Conservation (phyloP, 306 rosid genomes). For the Lablab purpureus region DNA sequence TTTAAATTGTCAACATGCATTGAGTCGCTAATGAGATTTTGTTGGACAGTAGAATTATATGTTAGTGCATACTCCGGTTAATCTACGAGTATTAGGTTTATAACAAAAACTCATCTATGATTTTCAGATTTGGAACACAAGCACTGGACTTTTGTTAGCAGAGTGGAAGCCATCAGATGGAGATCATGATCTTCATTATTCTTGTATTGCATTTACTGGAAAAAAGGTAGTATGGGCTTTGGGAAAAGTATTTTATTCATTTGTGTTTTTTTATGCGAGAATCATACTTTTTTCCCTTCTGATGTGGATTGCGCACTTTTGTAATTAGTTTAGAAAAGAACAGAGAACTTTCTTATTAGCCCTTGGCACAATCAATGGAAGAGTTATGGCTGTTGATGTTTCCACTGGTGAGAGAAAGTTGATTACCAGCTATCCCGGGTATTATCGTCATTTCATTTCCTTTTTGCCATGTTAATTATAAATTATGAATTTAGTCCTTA, state of each 20-base stretch:
- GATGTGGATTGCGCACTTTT: slow-evolving; percentile 25
- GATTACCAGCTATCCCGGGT: slow-evolving; percentile 54
- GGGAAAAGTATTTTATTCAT: slow-evolving; percentile 7
- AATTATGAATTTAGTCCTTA: background rate
- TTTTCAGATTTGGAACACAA: slow-evolving; percentile 69
- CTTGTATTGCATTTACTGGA: slow-evolving; percentile 59
- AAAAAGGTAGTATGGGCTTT: slow-evolving; percentile 52
- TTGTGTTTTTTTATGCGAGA: slow-evolving; percentile 6
- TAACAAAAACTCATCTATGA: background rate
- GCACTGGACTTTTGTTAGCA: slow-evolving; percentile 53
- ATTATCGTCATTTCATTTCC: slow-evolving; percentile 33
- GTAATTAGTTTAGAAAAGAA: slow-evolving; percentile 61
- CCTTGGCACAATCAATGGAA: slow-evolving; percentile 54
- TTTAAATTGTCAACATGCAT: slow-evolving; percentile 1
- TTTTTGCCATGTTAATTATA: background rate
- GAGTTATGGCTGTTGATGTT: slow-evolving; percentile 53
- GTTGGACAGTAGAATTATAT: background rate
- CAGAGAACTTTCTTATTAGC: slow-evolving; percentile 57
- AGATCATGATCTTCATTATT: slow-evolving; percentile 50
- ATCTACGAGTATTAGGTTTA: slow-evolving; percentile 2
- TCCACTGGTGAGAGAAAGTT: slow-evolving; percentile 56
- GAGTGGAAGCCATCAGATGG: slow-evolving; percentile 59
- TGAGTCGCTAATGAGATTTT: slow-evolving; percentile 27
- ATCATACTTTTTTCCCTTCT: slow-evolving; percentile 27
- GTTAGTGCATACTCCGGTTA: slow-evolving; percentile 6